Conservation (phyloP, 148 eudicot species). For the Fallopia convolvulus region DNA sequence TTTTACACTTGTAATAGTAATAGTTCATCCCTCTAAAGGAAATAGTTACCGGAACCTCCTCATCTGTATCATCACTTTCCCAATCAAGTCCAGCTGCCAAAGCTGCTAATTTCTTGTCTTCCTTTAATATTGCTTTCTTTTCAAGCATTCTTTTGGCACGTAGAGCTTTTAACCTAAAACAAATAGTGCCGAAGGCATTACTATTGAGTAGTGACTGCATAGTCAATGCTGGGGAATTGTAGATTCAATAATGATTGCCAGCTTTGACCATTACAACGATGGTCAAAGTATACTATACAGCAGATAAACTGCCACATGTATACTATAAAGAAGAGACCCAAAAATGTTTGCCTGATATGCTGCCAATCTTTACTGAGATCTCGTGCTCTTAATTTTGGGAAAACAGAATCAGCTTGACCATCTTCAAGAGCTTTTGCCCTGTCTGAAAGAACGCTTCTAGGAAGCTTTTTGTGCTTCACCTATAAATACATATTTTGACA, state of each 20-base stretch:
- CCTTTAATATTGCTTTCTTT: constrained; percentile 45
- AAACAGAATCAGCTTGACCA: constrained; percentile 46
- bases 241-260: not conserved
- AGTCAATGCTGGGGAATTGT: not conserved
- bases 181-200: not conserved
- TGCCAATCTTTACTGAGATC: constrained; percentile 55
- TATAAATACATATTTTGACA: constrained; percentile 16
- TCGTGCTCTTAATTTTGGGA: constrained; percentile 43
- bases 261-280: not conserved
- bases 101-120: constrained; percentile 64
- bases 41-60: constrained; percentile 52
- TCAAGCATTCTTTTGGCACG: constrained; percentile 61
- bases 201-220: not conserved
- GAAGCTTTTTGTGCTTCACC: constrained; percentile 46
- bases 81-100: constrained; percentile 83
- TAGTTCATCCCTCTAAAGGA: not conserved
- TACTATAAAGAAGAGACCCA: not conserved
- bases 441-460: constrained; percentile 47
- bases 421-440: constrained; percentile 63
- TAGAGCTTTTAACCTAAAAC: constrained; percentile 49
- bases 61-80: constrained; percentile 76
- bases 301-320: not conserved
- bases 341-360: constrained; percentile 37
- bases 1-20: not conserved
- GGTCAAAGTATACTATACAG: not conserved